Percentiles rank a stretch among this genome's conserved stretches.
phyloP scores from a whole-genome alignment of 1,284 basidiomycete species.

The Mycena sp. region DNA sequence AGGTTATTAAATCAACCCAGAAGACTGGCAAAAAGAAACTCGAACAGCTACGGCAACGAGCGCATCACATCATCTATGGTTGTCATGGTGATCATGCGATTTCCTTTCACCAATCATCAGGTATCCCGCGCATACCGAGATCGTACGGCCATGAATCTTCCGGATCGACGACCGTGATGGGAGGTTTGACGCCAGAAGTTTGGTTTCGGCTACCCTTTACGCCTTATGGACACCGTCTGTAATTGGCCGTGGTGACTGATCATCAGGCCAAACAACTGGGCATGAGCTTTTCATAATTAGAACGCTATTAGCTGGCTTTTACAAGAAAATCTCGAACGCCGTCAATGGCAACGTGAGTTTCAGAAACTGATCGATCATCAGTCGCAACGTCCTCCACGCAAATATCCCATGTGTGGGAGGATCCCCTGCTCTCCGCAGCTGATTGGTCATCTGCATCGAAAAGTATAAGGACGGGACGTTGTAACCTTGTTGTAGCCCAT shows the following conservation, averaged over 20 bases:
- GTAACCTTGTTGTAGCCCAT: neutral
- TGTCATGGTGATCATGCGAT: no score
- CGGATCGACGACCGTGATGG: no score
- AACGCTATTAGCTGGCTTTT: slow-evolving; percentile 1
- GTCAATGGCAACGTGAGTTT: slow-evolving; percentile 1
- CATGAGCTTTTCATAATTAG: slow-evolving; percentile 3
- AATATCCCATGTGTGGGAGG: neutral
- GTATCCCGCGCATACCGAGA: slow-evolving; percentile 11
- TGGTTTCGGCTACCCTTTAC: slow-evolving; percentile 1
- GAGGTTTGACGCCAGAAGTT: slow-evolving; percentile 5
- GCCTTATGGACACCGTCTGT: slow-evolving; percentile 1
- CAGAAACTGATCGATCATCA: slow-evolving; percentile 2
- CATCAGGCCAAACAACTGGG: slow-evolving; percentile 3
- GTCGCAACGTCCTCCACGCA: slow-evolving; percentile 12
- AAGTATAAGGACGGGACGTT: slow-evolving; percentile 6
- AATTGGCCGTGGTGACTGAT: neutral
- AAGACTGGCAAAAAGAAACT: no score
- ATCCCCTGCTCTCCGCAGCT: slow-evolving; percentile 5
- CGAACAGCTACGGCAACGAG: no score
- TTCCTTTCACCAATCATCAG: slow-evolving; percentile 3
- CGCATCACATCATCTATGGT: no score
- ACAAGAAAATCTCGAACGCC: neutral
- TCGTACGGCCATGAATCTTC: slow-evolving; percentile 5
- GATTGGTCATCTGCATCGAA: slow-evolving; percentile 13
- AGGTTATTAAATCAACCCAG: no score